phyloP scores from a whole-genome alignment of 768 basidiomycete genomes.

The Tricholoma furcatifolium region DNA sequence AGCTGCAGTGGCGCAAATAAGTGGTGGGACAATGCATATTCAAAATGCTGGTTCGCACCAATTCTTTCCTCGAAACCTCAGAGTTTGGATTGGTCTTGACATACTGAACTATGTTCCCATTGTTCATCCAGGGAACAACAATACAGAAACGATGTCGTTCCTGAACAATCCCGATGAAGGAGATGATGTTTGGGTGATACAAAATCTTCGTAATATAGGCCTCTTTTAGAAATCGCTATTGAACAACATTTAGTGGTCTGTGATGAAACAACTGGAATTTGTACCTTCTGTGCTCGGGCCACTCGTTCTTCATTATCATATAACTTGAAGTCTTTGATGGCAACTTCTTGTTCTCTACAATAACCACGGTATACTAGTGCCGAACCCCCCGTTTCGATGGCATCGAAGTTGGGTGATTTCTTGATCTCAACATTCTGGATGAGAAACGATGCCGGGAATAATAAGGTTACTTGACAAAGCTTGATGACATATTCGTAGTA shows the following conservation, averaged over 20 bases:
- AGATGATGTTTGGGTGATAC: conserved; percentile 21
- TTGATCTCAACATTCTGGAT: conserved; percentile 1
- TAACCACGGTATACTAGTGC: conserved; percentile 17
- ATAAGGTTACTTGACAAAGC: conserved; percentile 6
- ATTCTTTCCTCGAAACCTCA: conserved; percentile 10
- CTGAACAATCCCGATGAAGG: conserved; percentile 21
- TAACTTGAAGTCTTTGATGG: conserved; percentile 19
- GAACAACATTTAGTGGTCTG: not conserved
- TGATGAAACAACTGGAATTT: not conserved
- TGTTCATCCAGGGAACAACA: conserved; percentile 28
- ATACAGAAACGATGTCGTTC: conserved; percentile 18
- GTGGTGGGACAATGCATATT: not conserved
- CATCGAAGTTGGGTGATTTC: not conserved
- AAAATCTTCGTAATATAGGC: conserved; percentile 20
- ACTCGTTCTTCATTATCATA: conserved; percentile 1
- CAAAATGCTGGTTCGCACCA: conserved; percentile 3
- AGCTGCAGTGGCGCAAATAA: conserved; percentile 13
- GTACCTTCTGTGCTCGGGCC: conserved; percentile 8
- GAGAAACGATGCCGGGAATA: conserved; percentile 4
- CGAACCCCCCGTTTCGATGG: conserved; percentile 13
- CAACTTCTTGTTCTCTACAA: conserved; percentile 9
- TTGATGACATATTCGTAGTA: conserved; percentile 13
- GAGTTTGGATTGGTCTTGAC: conserved; percentile 1
- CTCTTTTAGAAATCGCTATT: conserved; percentile 20
- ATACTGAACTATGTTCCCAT: conserved; percentile 23